phyloP scores from a whole-genome alignment of 257 asterid genomes.

The Anisodus acutangulus region DNA sequence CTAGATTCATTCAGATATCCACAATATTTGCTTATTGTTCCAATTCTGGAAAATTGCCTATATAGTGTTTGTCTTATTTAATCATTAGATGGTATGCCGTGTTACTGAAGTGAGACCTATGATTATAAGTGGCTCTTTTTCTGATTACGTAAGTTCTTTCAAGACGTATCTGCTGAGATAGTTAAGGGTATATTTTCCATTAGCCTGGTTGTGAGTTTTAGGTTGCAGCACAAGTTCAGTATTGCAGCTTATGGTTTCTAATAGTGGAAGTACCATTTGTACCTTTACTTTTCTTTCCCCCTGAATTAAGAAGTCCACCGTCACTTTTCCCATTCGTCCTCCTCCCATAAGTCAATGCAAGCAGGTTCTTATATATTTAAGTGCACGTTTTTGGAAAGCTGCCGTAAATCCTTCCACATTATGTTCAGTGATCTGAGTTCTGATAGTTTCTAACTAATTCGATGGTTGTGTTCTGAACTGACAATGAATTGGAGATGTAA shows the following conservation, averaged over 20 bases:
- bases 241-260: background rate
- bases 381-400: background rate
- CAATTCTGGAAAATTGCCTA: background rate
- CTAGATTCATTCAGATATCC: background rate
- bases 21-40: background rate
- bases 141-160: background rate
- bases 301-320: background rate
- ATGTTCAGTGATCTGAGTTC: background rate
- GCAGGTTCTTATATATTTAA: background rate
- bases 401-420: background rate
- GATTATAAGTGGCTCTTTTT: background rate
- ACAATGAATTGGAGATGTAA: background rate
- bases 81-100: background rate
- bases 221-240: background rate
- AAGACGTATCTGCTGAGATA: background rate
- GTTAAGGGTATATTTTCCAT: background rate
- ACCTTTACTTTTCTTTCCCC: background rate
- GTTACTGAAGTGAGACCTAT: background rate
- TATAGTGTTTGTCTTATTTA: background rate
- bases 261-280: background rate
- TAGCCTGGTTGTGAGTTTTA: background rate
- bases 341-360: background rate
- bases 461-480: background rate
- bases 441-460: background rate
- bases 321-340: background rate